A percentile compares a stretch with the other conserved stretches of the same genome.
Conservation (phyloP, 768 basidiomycete genomes). For the Xerocomellus intermedius region DNA sequence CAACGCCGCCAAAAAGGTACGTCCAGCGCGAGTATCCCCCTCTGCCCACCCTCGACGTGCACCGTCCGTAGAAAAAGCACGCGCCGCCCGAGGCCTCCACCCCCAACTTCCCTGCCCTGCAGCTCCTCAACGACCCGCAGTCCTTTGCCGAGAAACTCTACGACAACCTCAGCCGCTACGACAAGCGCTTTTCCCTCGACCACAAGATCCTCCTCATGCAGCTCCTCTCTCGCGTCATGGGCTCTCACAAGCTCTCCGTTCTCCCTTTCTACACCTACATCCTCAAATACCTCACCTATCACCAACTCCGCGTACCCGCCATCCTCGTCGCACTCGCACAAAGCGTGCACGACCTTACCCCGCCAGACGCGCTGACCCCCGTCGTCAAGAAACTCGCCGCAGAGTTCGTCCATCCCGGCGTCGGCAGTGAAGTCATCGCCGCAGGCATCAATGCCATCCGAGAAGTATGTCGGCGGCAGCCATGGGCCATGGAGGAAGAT, state of each 20-base stretch:
- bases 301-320: slow-evolving; percentile 88
- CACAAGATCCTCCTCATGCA: slow-evolving; percentile 98
- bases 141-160: slow-evolving; percentile 94
- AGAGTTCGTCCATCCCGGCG: slow-evolving; percentile 97
- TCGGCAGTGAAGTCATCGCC: slow-evolving; percentile 91
- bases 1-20: slow-evolving; percentile 73
- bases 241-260: slow-evolving; percentile 87
- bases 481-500: slow-evolving; percentile 97
- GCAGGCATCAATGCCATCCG: slow-evolving; percentile 96
- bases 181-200: slow-evolving; percentile 94
- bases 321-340: slow-evolving; percentile 95
- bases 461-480: slow-evolving; percentile 91
- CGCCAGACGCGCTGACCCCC: slow-evolving; percentile 87
- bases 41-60: slow-evolving; percentile 28
- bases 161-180: slow-evolving; percentile 76
- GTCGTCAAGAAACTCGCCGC: slow-evolving; percentile 88
- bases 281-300: slow-evolving; percentile 88
- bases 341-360: slow-evolving; percentile 92
- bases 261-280: slow-evolving; percentile 96
- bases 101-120: slow-evolving; percentile 88
- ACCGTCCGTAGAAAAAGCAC: slow-evolving; percentile 36
- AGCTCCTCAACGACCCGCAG: slow-evolving; percentile 93
- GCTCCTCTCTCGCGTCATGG: slow-evolving; percentile 91
- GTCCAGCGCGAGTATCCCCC: background rate
- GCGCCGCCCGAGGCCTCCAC: slow-evolving; percentile 27